Base-by-base conservation (phyloP, 345 rosid genomes). In the Pelargonium nanum region DNA sequence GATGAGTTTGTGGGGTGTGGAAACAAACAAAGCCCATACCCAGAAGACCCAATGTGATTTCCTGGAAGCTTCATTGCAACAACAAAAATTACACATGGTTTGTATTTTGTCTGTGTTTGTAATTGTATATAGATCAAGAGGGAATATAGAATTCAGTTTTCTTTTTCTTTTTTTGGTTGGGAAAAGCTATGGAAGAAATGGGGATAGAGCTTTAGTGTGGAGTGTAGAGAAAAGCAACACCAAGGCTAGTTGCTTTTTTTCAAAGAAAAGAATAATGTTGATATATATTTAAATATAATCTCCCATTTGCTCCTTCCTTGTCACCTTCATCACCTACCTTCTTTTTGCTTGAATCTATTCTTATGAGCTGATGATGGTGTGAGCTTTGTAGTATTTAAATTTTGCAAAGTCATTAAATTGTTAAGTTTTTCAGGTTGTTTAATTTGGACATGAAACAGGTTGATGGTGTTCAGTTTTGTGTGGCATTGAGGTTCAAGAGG, bases 181-280 rank as follows among this genome's bases (percentile, higher is more conserved):
- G 34, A 19, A 53, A 58, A 53, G 30, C 28, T 48, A 26, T 52
- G 65, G 22, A 13, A 59, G 53, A 22, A 13, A 2, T 25, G 55
- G 21, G 16, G 7, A 6, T 20, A 26, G 64, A 58, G 59, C 66
- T 24, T n/a, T 56, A 48, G 61, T 15, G 77, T 68, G 74, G 74
- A 69, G 71, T 69, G 44, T 59, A 34, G 44, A 32, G 51, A 59
- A 50, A 62, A 26, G 66, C 71, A 69, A 65, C 32, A n/a, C 44
- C 71, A 30, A 72, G 66, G 64, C 48, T 26, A 40, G 26, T 61
- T 68, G 67, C 30, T 52, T 59, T 59, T 6, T 30, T 12, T 61
- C 13, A 15, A 34, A 34, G 45, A 34, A 3, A 34, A 10, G n/a
- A n/a, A n/a, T n/a, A 34, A 3, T 34, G 45, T 34, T 15, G 1